These are phyloP conservation scores for Tylopilus plumbeoviolaceoides DNA, from an alignment of 768 basidiomycete genomes.

Conservation along the genomic window DNA sequence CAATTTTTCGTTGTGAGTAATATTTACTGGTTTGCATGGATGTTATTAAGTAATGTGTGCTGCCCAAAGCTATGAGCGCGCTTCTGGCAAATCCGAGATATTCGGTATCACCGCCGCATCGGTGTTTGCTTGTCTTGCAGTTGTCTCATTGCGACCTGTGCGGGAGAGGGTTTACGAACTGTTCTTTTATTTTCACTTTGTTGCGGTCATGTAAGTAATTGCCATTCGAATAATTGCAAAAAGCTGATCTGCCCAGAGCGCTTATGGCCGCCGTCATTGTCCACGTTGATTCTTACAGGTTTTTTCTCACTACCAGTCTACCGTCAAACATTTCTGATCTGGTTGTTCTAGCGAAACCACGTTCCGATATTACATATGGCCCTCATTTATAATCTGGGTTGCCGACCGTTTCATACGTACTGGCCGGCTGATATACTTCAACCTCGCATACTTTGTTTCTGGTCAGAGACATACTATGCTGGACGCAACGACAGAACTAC, in stretches of 20 bases:
- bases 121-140: constrained; percentile 36
- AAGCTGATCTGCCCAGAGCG: constrained; percentile 28
- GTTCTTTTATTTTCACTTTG: constrained; percentile 46
- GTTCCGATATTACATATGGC: constrained; percentile 40
- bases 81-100: constrained; percentile 10
- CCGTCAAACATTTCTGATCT: background rate
- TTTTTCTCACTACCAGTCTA: constrained; percentile 18
- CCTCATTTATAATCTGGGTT: constrained; percentile 50
- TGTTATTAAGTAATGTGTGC: background rate
- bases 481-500: constrained; percentile 36
- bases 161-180: constrained; percentile 46
- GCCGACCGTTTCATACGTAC: constrained; percentile 46
- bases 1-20: constrained; percentile 11
- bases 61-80: constrained; percentile 4
- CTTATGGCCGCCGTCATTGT: constrained; percentile 37
- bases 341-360: constrained; percentile 12
- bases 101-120: constrained; percentile 35
- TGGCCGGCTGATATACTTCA: constrained; percentile 39
- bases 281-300: constrained; percentile 34
- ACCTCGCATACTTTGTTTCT: constrained; percentile 34
- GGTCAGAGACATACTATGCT: constrained; percentile 18
- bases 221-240: constrained; percentile 26
- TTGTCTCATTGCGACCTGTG: constrained; percentile 49
- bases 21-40: background rate
- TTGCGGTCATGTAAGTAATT: constrained; percentile 35